Conservation (phyloP, 2,329 filamentous ascomycete genomes). For the Verticillium nonalfalfae region DNA sequence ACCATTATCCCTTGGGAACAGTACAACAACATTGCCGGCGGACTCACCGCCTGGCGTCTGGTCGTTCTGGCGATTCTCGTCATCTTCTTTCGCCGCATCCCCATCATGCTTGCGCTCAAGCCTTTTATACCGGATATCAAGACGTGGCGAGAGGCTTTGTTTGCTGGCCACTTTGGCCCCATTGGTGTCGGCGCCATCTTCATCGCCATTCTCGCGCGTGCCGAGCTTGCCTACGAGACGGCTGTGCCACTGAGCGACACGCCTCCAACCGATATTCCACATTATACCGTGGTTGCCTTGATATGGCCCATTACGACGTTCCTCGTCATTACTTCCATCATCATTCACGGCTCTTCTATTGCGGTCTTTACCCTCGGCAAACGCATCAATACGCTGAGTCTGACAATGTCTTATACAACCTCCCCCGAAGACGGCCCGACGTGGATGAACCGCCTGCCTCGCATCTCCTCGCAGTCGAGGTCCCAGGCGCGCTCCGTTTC, state of each 20-base stretch:
- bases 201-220: conserved; percentile 83
- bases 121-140: conserved; percentile 94
- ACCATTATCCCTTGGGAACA: conserved; percentile 95
- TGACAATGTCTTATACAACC: conserved; percentile 94
- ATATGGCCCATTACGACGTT: conserved; percentile 97
- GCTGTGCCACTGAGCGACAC: conserved; percentile 67
- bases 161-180: conserved; percentile 94
- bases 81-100: conserved; percentile 91
- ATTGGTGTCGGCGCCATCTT: conserved; percentile 98
- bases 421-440: conserved; percentile 81
- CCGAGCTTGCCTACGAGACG: conserved; percentile 74
- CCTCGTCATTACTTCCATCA: conserved; percentile 86
- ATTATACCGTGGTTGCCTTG: conserved; percentile 69
- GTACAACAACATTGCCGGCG: conserved; percentile 70
- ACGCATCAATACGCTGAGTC: conserved; percentile 90
- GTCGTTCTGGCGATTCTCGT: conserved; percentile 93
- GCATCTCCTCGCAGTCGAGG: conserved; percentile 60
- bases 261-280: conserved; percentile 45
- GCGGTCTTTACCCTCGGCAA: conserved; percentile 97
- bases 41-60: conserved; percentile 79
- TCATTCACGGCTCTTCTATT: conserved; percentile 96
- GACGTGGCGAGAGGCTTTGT: conserved; percentile 94
- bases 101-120: conserved; percentile 87
- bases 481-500: conserved; percentile 85
- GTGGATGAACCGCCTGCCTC: conserved; percentile 91